phyloP scores from a whole-genome alignment of 352 stramenopile species.

The Phytophthora pinifolia region DNA sequence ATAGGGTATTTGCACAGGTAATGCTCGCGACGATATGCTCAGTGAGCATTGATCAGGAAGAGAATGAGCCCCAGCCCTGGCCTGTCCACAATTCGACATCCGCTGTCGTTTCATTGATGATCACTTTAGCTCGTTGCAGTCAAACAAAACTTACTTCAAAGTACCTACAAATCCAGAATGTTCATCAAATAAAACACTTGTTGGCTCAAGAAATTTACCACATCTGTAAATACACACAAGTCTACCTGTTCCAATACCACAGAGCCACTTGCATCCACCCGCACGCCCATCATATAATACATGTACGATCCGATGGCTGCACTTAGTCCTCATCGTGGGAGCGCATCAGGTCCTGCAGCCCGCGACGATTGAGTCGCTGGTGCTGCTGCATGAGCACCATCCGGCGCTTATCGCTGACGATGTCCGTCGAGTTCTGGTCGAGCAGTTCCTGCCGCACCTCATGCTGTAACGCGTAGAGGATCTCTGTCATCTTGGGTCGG shows the following conservation, averaged over 20 bases:
- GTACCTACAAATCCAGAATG: background rate
- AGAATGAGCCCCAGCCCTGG: too few species aligned
- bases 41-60: too few species aligned
- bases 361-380: conserved; percentile 70
- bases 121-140: conserved; percentile 16
- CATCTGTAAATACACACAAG: too few species aligned
- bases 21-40: conserved; percentile 7
- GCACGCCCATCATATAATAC: conserved; percentile 6
- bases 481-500: conserved; percentile 77
- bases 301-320: conserved; percentile 1
- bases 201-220: conserved; percentile 6
- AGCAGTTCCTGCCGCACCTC: conserved; percentile 78
- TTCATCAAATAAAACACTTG: conserved; percentile 7
- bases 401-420: conserved; percentile 59
- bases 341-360: conserved; percentile 60
- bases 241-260: too few species aligned
- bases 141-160: conserved; percentile 1
- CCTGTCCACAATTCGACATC: conserved; percentile 12
- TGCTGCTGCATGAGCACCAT: conserved; percentile 77
- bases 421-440: conserved; percentile 63
- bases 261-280: background rate
- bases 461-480: conserved; percentile 69
- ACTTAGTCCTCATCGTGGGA: conserved; percentile 23
- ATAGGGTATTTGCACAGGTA: background rate
- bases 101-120: conserved; percentile 4